These are phyloP conservation scores for Populus deltoides DNA, from an alignment of 345 rosid species.

Conservation along the genomic window DNA sequence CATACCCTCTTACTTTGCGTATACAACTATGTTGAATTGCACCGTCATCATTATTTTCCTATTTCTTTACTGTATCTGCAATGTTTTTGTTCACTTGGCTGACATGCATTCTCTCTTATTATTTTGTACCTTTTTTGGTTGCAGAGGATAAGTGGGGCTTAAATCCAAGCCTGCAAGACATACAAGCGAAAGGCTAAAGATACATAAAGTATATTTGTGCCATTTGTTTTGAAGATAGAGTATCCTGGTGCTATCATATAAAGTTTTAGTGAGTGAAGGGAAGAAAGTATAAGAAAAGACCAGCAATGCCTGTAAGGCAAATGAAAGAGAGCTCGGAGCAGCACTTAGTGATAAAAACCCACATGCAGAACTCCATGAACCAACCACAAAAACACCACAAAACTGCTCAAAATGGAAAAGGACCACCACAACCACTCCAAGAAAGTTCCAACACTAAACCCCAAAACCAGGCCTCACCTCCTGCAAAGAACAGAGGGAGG, in stretches of 20 bases:
- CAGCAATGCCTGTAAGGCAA: conserved; percentile 75
- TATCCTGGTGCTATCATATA: conserved; percentile 4
- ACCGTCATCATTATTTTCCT: conserved; percentile 25
- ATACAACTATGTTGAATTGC: conserved; percentile 22
- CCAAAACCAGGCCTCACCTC: conserved; percentile 62
- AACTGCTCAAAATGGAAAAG: conserved; percentile 68
- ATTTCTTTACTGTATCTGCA: conserved; percentile 27
- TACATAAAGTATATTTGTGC: conserved; percentile 24
- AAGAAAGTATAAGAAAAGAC: neutral
- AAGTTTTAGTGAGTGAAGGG: conserved; percentile 16
- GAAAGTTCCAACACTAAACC: conserved; percentile 37
- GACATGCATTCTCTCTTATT: conserved; percentile 39
- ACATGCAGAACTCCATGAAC: conserved; percentile 55
- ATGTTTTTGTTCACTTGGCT: conserved; percentile 22
- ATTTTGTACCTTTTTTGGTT: conserved; percentile 8
- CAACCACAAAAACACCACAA: conserved; percentile 54
- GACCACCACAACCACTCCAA: conserved; percentile 45
- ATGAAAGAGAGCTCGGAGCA: conserved; percentile 82
- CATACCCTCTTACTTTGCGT: conserved; percentile 24
- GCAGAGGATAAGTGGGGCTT: conserved; percentile 17
- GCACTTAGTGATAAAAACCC: conserved; percentile 63
- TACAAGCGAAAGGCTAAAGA: conserved; percentile 16
- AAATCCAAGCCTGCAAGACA: conserved; percentile 16
- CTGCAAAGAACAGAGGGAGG: conserved; percentile 60
- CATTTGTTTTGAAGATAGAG: conserved; percentile 18